Evolutionary conservation across 139 green algal species (phyloP), one percentile per base, ranked within the genome.

Genomic region (Nannochloris sp.): DNA sequence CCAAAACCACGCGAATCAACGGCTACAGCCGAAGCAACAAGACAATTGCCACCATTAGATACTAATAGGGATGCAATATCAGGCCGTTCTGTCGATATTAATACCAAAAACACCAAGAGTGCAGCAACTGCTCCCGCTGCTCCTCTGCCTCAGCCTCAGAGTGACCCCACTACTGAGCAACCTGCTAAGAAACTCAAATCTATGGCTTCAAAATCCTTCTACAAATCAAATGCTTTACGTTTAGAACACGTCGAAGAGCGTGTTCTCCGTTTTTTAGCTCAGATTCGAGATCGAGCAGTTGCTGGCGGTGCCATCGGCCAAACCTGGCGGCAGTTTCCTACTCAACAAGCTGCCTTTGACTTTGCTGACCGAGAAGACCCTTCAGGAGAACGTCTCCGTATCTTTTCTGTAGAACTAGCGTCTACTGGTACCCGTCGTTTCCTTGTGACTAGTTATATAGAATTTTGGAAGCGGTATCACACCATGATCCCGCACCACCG

Each of bases 301-400:
- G 45, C 27, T 24, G 15, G 29, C 53, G 44, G 4, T 12, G 9
- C 12, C 9, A 12, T 19, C 9, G 39, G 34, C 9, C 13, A 31
- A 9, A 31, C 29, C 6, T 76, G 62, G 57, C 27, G 60, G 15
- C 31, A 51, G 1, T 85, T 83, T 42, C 70, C 69, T 15, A 74
- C 65, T 6, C 80, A 87, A 58, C 69, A 79, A 60, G 57, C 65
- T 4, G 80, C 80, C 0, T 85, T 85, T 73, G 66, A 81, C 8
- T 79, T 63, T 23, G 54, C 63, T 12, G 78, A 85, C 37, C 13
- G 25, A 25, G 47, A 56, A 25, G 55, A 48, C 12, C 71, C 37
- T 24, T 71, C 46, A 45, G 75, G 60, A 66, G 58, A 54, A 65
- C 45, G 32, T 8, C 37, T 73, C 24, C 54, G 60, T 19, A 71